A percentile compares a stretch with the other conserved stretches of the same genome.
Evolutionary conservation across 2,329 filamentous ascomycete species (phyloP).

Genomic region (Alternaria sp.): DNA sequence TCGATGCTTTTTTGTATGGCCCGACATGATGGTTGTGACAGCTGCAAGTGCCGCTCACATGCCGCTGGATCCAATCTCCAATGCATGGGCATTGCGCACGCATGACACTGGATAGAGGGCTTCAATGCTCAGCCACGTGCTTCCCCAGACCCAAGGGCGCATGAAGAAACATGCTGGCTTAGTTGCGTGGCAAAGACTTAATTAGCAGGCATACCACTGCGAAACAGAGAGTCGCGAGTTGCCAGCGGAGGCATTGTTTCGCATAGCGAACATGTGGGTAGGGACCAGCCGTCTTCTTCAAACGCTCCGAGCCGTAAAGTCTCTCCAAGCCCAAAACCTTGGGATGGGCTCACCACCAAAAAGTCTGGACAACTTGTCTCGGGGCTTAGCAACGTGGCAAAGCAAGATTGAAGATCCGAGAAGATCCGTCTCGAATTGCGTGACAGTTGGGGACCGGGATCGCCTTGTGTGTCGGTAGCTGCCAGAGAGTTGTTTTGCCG

Average conservation of each 20-base stretch:
- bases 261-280: conserved; percentile 14
- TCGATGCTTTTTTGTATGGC: conserved; percentile 3
- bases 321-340: background rate
- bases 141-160: conserved; percentile 6
- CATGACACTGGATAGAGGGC: background rate
- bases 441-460: background rate
- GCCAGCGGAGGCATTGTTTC: conserved; percentile 11
- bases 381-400: background rate
- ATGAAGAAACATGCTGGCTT: conserved; percentile 14
- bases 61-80: conserved; percentile 1
- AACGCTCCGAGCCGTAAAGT: background rate
- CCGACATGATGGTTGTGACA: conserved; percentile 4
- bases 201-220: background rate
- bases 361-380: background rate
- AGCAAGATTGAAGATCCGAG: background rate
- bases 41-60: conserved; percentile 3
- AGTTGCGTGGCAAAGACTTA: background rate
- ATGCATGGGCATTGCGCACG: background rate
- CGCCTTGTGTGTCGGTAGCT: conserved; percentile 1
- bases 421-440: background rate
- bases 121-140: background rate
- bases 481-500: conserved; percentile 8
- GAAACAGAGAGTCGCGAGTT: conserved; percentile 5
- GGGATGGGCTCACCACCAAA: background rate
- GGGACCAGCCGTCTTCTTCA: conserved; percentile 5